Conservation (phyloP, 2,329 filamentous ascomycete species). For the Diplodia mutila region DNA sequence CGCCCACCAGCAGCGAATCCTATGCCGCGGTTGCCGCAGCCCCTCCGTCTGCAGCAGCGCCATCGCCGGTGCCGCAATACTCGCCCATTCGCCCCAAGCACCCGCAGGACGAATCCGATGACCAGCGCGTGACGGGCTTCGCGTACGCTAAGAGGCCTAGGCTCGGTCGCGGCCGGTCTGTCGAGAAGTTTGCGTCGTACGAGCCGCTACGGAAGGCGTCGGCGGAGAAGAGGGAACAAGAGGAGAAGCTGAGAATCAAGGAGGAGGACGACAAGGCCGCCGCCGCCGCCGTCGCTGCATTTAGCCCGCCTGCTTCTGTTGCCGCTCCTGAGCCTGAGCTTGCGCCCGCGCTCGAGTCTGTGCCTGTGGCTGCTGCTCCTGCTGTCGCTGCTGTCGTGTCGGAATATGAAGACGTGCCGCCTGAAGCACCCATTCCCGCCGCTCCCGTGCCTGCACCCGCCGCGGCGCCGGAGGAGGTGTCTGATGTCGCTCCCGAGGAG, state of each 20-base stretch:
- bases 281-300: constrained; percentile 12
- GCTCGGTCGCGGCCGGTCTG: constrained; percentile 16
- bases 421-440: neutral
- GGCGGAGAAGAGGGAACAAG: constrained; percentile 11
- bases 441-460: neutral
- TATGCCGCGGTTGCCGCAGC: neutral
- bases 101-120: neutral
- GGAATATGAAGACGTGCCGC: neutral
- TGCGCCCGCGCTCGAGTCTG: neutral
- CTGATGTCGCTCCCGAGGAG: neutral
- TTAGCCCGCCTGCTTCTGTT: neutral
- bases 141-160: constrained; percentile 17
- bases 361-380: neutral
- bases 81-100: neutral
- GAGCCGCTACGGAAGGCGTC: constrained; percentile 4
- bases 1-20: neutral
- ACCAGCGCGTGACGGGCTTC: neutral
- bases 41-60: neutral
- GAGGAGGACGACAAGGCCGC: constrained; percentile 13
- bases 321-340: neutral
- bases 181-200: constrained; percentile 18
- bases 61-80: neutral
- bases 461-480: neutral
- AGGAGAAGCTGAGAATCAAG: constrained; percentile 9
- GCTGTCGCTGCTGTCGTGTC: too few species aligned